These are phyloP conservation scores for Phoenix dactylifera DNA, from an alignment of 176 grass and related monocot species.

Conservation along the genomic window DNA sequence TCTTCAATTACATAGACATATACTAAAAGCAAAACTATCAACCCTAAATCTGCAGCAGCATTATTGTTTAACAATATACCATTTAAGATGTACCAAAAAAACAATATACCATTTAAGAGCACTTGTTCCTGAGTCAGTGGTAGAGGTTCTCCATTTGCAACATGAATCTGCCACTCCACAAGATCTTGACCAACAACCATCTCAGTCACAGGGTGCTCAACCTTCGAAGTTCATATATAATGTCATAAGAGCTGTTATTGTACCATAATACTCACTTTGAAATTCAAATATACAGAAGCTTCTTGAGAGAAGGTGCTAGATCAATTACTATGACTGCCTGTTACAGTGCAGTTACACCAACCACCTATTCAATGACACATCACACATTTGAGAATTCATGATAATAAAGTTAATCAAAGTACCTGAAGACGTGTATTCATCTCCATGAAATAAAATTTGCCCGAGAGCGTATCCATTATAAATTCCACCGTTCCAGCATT, in stretches of 20 bases:
- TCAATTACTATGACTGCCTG: too few relatives aligned
- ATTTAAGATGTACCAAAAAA: slow-evolving; percentile 26
- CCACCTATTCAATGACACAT: background rate
- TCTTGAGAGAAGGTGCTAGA: too few relatives aligned
- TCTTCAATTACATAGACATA: too few relatives aligned
- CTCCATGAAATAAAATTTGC: slow-evolving; percentile 96
- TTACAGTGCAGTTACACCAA: too few relatives aligned
- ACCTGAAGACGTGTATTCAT: slow-evolving; percentile 99
- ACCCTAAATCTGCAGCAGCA: background rate
- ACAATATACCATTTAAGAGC: slow-evolving; percentile 61
- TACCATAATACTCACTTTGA: too few relatives aligned
- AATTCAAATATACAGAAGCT: too few relatives aligned
- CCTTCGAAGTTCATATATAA: slow-evolving; percentile 34
- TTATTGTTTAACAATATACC: slow-evolving; percentile 38
- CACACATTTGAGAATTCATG: background rate
- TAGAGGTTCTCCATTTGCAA: slow-evolving; percentile 82
- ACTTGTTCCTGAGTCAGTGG: slow-evolving; percentile 73
- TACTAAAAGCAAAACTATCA: too few relatives aligned
- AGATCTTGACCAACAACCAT: slow-evolving; percentile 98
- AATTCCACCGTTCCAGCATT: slow-evolving; percentile 98
- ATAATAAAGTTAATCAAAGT: slow-evolving; percentile 13
- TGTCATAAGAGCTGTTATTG: too few relatives aligned
- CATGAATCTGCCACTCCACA: slow-evolving; percentile 97
- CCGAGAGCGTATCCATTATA: slow-evolving; percentile 81
- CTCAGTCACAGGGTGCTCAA: slow-evolving; percentile 93